These are phyloP conservation scores for Beta macrorhiza DNA, from an alignment of 179 eudicot species.

Conservation along the genomic window DNA sequence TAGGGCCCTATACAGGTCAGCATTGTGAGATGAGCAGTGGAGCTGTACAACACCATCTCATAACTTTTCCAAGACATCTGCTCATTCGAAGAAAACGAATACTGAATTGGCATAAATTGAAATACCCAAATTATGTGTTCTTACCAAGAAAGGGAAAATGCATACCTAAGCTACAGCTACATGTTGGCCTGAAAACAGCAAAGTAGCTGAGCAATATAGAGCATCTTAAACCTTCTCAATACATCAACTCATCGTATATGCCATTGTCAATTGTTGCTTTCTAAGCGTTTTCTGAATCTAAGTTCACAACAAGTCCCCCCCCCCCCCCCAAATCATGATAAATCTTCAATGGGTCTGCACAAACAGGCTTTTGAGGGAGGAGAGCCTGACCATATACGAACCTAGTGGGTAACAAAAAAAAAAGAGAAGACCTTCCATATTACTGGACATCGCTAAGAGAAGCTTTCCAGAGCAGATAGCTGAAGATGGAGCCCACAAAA, in stretches of 20 bases:
- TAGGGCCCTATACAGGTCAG: not conserved
- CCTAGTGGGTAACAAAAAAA: too few relatives aligned
- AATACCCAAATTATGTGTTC: not conserved
- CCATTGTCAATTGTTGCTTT: not conserved
- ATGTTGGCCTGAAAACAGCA: not conserved
- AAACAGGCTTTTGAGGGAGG: not conserved
- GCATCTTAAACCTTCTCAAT: constrained; percentile 6
- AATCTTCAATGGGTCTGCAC: too few relatives aligned
- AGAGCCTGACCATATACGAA: too few relatives aligned
- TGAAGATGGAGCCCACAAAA: not conserved
- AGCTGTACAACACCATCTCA: not conserved
- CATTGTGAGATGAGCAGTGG: not conserved
- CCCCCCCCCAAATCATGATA: too few relatives aligned
- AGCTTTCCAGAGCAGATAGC: not conserved
- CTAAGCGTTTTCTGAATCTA: not conserved
- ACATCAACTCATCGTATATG: not conserved
- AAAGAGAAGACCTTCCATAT: not conserved
- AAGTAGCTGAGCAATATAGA: not conserved
- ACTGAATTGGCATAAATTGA: not conserved
- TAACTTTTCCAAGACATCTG: not conserved
- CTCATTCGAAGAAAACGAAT: not conserved
- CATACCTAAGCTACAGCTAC: constrained; percentile 9
- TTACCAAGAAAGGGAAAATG: not conserved
- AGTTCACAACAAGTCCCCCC: not conserved
- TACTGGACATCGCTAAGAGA: not conserved